Evolutionary conservation across 164 flowering plant species (phyloP), one percentile per base, ranked within the genome.

Genomic region (Macadamia tetraphylla): DNA sequence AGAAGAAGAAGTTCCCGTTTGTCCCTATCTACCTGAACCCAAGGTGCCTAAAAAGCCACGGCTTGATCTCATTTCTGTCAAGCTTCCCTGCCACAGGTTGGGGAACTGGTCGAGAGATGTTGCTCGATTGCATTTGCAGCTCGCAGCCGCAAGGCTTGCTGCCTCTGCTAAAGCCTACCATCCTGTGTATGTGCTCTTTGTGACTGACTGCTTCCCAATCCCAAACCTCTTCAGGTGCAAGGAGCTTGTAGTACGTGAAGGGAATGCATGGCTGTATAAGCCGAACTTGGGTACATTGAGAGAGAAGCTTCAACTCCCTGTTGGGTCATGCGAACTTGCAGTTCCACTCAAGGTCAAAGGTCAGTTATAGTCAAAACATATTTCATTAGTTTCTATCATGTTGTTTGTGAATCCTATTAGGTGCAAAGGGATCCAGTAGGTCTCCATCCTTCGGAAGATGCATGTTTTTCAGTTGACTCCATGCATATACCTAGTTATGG

Each of bases 151-250:
- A 62, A 78, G 81, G 65, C 77, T 86, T 68, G 84, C 87, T 65
- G 80, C 83, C 56, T 71, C 81, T 48, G 60, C 62, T 59, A 79
- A 77, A 63, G 79, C 77, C 29, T 58, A 43, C 58, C 70, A 72
- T 61, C 66, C 79, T 6, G 80, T 75, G 64, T 80, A 76, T 56
- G 77, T 86, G 30, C 78, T 86, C 70, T 75, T 86, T 32, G 67
- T 86, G 35, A 79, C 85, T 44, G 84, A 82, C 1, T 86, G 86
- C 67, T 81, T 81, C 65, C 89, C 89, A 13, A 74, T 73, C 14
- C 85, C 89, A 42, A 86, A 86, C 71, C 81, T 86, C 60, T 86
- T 86, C 67, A 74, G 79, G 13, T 84, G 89, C 81, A 86, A 86
- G 73, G 89, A 86, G 10, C 83, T 82, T 52, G 69, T 81, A 18